Evolutionary conservation across 805 yeast genomes (phyloP), one percentile per base, ranked within the genome.

Genomic region (Yarrowia deformans): DNA sequence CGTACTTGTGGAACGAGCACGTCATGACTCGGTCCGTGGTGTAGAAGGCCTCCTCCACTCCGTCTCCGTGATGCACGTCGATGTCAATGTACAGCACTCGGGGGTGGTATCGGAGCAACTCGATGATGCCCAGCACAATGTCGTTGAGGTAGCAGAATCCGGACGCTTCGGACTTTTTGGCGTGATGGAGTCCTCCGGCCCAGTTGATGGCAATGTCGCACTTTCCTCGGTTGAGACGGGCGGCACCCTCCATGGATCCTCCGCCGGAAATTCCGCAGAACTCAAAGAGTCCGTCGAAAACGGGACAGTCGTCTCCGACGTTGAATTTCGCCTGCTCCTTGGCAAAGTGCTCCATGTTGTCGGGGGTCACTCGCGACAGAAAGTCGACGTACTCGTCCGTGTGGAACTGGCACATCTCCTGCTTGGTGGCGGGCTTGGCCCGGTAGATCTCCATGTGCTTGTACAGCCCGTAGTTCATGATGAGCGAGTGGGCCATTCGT

Each of bases 401-500:
- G 79, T 95, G 99, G 80, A 95, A 94, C 80, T 94, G 98, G 75
- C 97, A 90, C 97, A 95, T 92, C 76, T 95, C 99, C 79, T 94
- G 97, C 77, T 91, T 90, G 18, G 98, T 93, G 49, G 99, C 99
- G 0, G 98, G 97, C 79, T 93, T 93, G 52, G 98, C 98, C 64
- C 98, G 85, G 79, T 93, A 93, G 61, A 95, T 91, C 78, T 95
- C 98, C 97, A 95, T 94, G 80, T 94, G 90, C 79, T 93, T 92
- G 82, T 95, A 93, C 67, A 95, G 84, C 1, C 98, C 98, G 79
- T 95, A 95, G 80, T 94, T 93, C 97, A 95, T 94, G 73, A 95
- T 91, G 75, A 95, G 84, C 50, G 97, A 91, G 79, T 95, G 98
- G 8, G 98, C 97, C 97, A 95, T 93, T 87, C 98, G 90, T 81